These are phyloP conservation scores for Cucurbita pepo DNA, from an alignment of 306 rosid species.

Conservation along the genomic window DNA sequence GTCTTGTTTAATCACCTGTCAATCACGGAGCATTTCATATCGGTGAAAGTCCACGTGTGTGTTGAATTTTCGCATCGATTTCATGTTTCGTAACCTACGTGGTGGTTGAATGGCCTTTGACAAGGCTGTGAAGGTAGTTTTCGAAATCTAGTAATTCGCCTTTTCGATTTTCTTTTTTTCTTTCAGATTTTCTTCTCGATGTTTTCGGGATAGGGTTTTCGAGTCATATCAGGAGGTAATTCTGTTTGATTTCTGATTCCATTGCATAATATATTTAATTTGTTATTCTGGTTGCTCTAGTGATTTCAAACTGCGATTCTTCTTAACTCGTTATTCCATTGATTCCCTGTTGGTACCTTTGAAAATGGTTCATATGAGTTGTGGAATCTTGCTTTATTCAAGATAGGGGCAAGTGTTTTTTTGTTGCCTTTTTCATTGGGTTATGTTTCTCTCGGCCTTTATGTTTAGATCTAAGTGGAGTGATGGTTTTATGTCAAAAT, in stretches of 20 bases:
- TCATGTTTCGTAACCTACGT: background rate
- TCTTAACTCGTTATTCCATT: background rate
- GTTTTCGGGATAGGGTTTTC: background rate
- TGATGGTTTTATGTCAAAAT: background rate
- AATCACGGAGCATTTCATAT: background rate
- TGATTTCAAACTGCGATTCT: background rate
- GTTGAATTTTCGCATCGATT: background rate
- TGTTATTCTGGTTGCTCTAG: background rate
- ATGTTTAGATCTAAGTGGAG: background rate
- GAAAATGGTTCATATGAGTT: background rate
- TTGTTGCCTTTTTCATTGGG: background rate
- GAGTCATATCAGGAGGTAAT: constrained; percentile 16
- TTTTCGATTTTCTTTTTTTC: background rate
- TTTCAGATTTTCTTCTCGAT: background rate
- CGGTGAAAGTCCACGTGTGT: background rate
- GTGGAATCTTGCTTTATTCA: background rate
- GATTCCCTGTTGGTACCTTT: background rate
- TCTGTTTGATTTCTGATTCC: background rate
- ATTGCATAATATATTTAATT: background rate
- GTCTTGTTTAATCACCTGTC: background rate
- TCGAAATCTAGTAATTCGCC: background rate
- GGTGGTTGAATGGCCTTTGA: background rate
- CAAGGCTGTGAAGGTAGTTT: background rate
- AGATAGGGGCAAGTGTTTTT: background rate
- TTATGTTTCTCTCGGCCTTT: background rate